phyloP scores from a whole-genome alignment of 2,329 filamentous ascomycete genomes.

The Pseudogymnoascus sp. region DNA sequence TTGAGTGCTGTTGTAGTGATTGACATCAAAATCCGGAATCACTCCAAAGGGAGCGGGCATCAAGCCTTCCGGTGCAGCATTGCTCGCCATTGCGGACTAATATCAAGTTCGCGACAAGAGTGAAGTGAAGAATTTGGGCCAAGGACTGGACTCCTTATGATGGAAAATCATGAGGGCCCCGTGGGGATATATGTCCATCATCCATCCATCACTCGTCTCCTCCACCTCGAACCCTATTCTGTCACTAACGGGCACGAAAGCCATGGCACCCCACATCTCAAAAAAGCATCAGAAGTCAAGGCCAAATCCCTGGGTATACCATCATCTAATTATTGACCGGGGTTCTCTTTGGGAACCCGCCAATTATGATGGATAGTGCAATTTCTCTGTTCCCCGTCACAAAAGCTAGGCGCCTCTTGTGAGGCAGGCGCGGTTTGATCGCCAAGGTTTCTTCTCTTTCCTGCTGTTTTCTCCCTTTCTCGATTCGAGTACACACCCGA shows the following conservation, averaged over 20 bases:
- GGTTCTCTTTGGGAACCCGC: background rate
- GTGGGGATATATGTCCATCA: constrained; percentile 5
- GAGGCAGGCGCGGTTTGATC: background rate
- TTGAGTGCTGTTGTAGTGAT: background rate
- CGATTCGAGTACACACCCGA: background rate
- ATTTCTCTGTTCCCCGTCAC: background rate
- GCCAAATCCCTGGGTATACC: background rate
- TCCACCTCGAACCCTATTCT: background rate
- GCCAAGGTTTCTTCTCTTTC: background rate
- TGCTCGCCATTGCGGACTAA: background rate
- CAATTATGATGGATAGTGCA: background rate
- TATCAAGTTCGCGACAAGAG: background rate
- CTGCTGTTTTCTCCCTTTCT: background rate
- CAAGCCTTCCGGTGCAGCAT: constrained; percentile 4
- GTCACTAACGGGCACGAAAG: background rate
- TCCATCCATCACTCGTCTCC: background rate
- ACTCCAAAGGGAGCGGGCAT: background rate
- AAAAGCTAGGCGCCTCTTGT: background rate
- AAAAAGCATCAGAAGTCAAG: background rate
- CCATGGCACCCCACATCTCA: background rate
- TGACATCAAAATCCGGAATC: constrained; percentile 1
- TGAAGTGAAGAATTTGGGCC: background rate
- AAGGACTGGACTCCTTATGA: background rate
- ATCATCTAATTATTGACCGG: background rate
- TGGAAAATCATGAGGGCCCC: constrained; percentile 1